Base-by-base conservation (phyloP, 805 yeast genomes). In the Blastobotrys chiropterorum region DNA sequence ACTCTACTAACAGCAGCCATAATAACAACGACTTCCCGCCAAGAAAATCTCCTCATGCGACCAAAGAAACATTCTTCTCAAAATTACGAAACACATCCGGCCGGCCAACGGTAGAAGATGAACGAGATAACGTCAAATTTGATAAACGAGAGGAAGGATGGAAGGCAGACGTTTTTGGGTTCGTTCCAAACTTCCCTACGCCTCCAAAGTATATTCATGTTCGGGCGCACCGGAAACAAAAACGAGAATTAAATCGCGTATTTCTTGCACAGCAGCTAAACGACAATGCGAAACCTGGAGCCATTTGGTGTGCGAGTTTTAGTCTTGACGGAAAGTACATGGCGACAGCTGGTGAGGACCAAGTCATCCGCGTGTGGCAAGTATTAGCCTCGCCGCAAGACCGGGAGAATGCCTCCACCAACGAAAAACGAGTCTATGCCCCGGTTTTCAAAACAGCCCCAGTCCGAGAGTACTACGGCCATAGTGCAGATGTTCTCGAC, bases 261-360 rank as follows among this genome's bases (percentile, higher is more conserved):
- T 67, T 66, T 52, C 61, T 68, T 45, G 71, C 71, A 22, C 72
- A 70, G 56, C 67, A 67, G 51, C 58, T 69, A 13, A 26, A 42
- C n/a, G 47, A 55, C 3, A 41, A 43, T 16, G 45, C 41, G 11
- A 15, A 46, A 26, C 3, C 30, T 21, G 67, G 70, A 44, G 86
- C 94, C 13, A 74, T 86, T n/a, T 87, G 90, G 78, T 78, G 80
- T 7, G 72, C 85, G 71, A 78, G 80, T 59, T 90, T 90, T 67
- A 82, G 86, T 52, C 67, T 67, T 11, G 95, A 90, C 67, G 97
- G 97, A 8, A 82, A 80, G 66, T 88, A 76, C 64, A 67, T 90
- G 60, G 96, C 96, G 0, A 79, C 86, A 1, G 96, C 92, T 0
- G 95, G 96, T 16, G 80, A 86, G 59, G 90, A 86, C 62, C 76